Evolutionary conservation across 2,329 filamentous ascomycete species (phyloP).

Genomic region (Lasiodiplodia sp.): DNA sequence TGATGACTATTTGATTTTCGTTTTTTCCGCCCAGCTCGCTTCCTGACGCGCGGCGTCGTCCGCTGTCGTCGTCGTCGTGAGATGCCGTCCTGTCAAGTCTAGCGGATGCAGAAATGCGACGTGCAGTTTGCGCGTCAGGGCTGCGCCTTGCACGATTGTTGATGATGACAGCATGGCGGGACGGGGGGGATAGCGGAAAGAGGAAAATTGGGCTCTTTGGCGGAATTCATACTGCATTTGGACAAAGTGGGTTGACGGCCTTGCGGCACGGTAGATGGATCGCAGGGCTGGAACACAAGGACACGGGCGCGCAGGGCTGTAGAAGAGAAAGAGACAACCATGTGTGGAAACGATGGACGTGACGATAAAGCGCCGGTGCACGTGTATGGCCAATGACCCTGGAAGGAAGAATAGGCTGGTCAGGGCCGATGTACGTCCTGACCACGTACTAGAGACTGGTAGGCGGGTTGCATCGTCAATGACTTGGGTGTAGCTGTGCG

Average conservation of each 20-base stretch:
- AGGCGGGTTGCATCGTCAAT: slow-evolving; percentile 6
- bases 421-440: slow-evolving; percentile 2
- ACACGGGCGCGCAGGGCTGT: slow-evolving; percentile 8
- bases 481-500: slow-evolving; percentile 8
- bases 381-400: neutral
- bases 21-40: slow-evolving; percentile 2
- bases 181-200: neutral
- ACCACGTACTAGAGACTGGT: slow-evolving; percentile 21
- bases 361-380: neutral
- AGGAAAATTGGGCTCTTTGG: neutral
- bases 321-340: neutral
- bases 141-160: neutral
- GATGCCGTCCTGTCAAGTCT: neutral
- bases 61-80: neutral
- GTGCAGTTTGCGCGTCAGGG: neutral
- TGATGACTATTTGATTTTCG: neutral
- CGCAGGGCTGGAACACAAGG: slow-evolving; percentile 9
- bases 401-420: slow-evolving; percentile 1
- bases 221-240: neutral
- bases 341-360: neutral
- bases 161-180: slow-evolving; percentile 15
- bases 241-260: neutral
- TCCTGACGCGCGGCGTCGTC: neutral
- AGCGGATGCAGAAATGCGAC: slow-evolving; percentile 1
- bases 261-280: slow-evolving; percentile 3